These are phyloP conservation scores for Breynia disticha DNA, from an alignment of 441 rosid genomes.

Conservation along the genomic window DNA sequence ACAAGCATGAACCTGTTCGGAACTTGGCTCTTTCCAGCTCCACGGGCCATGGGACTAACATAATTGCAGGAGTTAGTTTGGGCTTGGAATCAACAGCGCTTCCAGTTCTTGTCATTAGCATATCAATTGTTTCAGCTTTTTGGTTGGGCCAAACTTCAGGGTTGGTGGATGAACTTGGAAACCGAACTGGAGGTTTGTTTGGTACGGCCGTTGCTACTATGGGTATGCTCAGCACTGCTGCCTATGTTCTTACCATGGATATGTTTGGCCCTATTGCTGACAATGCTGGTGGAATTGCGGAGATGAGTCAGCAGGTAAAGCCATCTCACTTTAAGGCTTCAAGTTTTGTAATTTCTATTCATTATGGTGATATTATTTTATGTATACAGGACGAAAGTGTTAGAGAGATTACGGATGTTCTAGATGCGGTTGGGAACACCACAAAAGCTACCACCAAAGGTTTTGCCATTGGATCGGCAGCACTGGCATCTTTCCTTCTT, in stretches of 20 bases:
- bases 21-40: constrained; percentile 90
- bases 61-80: constrained; percentile 96
- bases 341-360: background rate
- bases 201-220: constrained; percentile 57
- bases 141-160: constrained; percentile 63
- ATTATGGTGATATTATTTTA: too few species aligned
- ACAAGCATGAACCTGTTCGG: constrained; percentile 94
- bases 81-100: constrained; percentile 97
- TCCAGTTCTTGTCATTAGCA: constrained; percentile 89
- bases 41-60: constrained; percentile 97
- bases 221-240: constrained; percentile 64
- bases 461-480: constrained; percentile 98
- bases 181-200: constrained; percentile 81
- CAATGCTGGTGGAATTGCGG: constrained; percentile 99
- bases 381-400: constrained; percentile 84
- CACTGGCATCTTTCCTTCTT: constrained; percentile 92
- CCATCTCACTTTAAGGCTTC: background rate
- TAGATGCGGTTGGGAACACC: constrained; percentile 98
- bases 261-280: constrained; percentile 99
- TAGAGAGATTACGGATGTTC: constrained; percentile 90
- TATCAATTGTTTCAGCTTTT: constrained; percentile 66
- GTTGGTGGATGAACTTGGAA: constrained; percentile 75
- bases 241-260: constrained; percentile 65
- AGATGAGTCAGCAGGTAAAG: constrained; percentile 98
- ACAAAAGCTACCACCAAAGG: constrained; percentile 99